Evolutionary conservation across 805 yeast genomes (phyloP).

Genomic region (Zygosaccharomyces lentus): DNA sequence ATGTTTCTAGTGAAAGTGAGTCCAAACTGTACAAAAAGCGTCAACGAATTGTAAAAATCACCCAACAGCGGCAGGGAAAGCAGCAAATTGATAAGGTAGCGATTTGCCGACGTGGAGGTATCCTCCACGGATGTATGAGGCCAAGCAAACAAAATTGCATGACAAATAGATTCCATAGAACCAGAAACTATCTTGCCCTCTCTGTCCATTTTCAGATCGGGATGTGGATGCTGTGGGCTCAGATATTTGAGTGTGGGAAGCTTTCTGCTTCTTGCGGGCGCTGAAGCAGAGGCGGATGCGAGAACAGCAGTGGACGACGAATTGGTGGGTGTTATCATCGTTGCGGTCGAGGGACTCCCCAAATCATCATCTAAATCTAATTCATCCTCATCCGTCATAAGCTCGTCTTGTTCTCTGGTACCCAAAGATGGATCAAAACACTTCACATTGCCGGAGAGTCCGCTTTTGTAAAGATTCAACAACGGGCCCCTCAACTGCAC

Average conservation of each 20-base stretch:
- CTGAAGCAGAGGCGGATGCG: neutral
- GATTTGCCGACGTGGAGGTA: conserved; percentile 14
- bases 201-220: conserved; percentile 50
- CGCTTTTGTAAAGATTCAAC: conserved; percentile 55
- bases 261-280: neutral
- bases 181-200: conserved; percentile 49
- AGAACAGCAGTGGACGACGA: neutral
- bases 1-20: conserved; percentile 33
- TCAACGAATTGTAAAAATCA: conserved; percentile 42
- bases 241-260: conserved; percentile 29
- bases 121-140: conserved; percentile 34
- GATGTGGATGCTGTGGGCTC: conserved; percentile 55
- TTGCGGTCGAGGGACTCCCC: conserved; percentile 1
- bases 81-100: conserved; percentile 37
- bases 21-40: conserved; percentile 43
- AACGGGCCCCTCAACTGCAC: conserved; percentile 70
- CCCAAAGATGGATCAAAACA: conserved; percentile 35
- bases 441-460: conserved; percentile 44
- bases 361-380: conserved; percentile 2
- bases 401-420: conserved; percentile 1
- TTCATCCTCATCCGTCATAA: neutral
- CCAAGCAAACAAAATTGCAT: conserved; percentile 59
- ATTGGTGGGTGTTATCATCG: conserved; percentile 1
- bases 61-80: conserved; percentile 53
- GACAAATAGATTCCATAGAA: conserved; percentile 69